Base-by-base conservation (phyloP, 2,329 filamentous ascomycete genomes). In the Nannizzia gypsea region DNA sequence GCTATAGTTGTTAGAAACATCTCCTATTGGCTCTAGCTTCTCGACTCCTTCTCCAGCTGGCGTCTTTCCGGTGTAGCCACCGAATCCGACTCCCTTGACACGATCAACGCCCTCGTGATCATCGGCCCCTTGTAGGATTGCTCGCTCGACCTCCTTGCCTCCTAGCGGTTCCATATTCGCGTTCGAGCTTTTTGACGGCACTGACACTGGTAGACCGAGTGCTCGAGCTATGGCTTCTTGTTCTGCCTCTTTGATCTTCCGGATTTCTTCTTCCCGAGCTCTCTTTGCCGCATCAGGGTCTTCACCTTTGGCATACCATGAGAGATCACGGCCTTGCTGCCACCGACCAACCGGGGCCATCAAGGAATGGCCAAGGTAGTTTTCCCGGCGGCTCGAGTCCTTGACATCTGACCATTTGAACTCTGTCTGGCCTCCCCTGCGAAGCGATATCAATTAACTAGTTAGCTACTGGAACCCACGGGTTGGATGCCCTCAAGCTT, bases 351-450 rank as follows among this genome's bases (percentile, higher is more conserved):
- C 90, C 0, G 91, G 89, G 0, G 91, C 91, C 79, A 92, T 96
- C 61, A 96, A 76, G 61, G 88, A 93, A 76, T 96, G 91, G 58
- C 91, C 91, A 6, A 96, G 86, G 72, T 87, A 87, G 71, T 86
- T 96, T 74, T 99, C 91, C 73, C 93, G 90, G 69, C 96, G 91
- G 22, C 82, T 77, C 56, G 90, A 95, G 65, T 80, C 84, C 71
- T 92, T 87, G 70, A 99, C 92, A 66, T 96, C 90, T 65, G 92
- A 88, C 93, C 93, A 97, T 76, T 86, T 91, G 78, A 99, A 99
- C 73, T 96, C 90, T 74, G 88, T 88, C 70, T 80, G 81, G 62
- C 93, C 93, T 69, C 93, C 93, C 66, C 93, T 82, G 63, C 17
- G 59, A 26, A 40, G 40, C 42, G 40, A 57, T 52, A 22, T 56